Evolutionary conservation across 1,284 basidiomycete genomes (phyloP).

Genomic region (Ceratobasidium sp.): DNA sequence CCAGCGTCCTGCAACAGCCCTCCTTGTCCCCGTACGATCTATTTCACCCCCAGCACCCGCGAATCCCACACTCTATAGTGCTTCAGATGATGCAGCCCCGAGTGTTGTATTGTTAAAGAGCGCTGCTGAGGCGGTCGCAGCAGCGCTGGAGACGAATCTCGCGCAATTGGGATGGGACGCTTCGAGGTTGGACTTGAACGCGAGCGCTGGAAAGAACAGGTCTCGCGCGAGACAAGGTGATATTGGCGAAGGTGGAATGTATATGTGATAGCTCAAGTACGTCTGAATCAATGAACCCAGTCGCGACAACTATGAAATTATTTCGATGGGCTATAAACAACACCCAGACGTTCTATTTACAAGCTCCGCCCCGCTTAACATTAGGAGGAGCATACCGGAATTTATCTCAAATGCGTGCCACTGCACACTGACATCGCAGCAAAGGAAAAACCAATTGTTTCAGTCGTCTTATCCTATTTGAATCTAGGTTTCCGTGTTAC

Average conservation of each 20-base stretch:
- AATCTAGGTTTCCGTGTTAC: too few species aligned
- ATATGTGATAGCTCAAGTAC: constrained; percentile 23
- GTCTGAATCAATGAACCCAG: too few species aligned
- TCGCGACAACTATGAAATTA: too few species aligned
- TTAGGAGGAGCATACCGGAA: too few species aligned
- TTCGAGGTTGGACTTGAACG: background rate
- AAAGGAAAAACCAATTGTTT: too few species aligned
- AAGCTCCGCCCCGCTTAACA: too few species aligned
- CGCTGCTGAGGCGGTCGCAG: background rate
- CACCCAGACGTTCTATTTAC: too few species aligned
- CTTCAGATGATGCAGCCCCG: constrained; percentile 1
- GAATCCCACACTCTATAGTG: background rate
- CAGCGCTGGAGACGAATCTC: background rate
- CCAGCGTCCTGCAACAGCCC: background rate
- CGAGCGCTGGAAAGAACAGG: background rate
- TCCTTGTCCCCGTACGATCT: constrained; percentile 10
- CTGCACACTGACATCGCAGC: too few species aligned
- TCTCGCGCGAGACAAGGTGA: background rate
- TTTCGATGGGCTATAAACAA: too few species aligned
- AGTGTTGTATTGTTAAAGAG: background rate
- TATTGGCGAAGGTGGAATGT: constrained; percentile 42
- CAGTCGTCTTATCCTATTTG: too few species aligned
- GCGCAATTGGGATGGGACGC: constrained; percentile 10
- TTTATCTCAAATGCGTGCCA: too few species aligned
- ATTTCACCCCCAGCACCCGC: constrained; percentile 18